phyloP scores from a whole-genome alignment of 2,329 filamentous ascomycete genomes.

The Colletotrichum musicola region DNA sequence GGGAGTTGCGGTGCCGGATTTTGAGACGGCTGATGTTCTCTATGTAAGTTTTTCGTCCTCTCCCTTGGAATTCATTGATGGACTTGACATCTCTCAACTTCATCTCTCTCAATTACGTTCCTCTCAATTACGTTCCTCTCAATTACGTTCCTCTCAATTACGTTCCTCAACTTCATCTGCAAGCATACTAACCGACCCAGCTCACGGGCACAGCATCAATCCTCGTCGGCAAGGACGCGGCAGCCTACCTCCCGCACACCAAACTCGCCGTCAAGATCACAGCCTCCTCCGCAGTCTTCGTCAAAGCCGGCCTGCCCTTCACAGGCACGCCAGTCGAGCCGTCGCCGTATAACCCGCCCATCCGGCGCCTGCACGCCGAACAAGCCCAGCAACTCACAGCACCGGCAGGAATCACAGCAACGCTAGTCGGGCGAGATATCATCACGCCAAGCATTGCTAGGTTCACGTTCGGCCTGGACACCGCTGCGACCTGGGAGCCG shows the following conservation, averaged over 20 bases:
- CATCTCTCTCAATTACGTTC: too few relatives aligned
- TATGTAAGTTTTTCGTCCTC: constrained; percentile 57
- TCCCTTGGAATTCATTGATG: too few relatives aligned
- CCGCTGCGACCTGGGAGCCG: constrained; percentile 64
- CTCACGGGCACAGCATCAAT: constrained; percentile 77
- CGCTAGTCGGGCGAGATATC: constrained; percentile 67
- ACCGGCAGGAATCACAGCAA: constrained; percentile 55
- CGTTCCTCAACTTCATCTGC: too few relatives aligned
- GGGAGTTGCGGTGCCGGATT: constrained; percentile 81
- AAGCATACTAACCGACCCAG: constrained; percentile 12
- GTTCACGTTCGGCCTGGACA: constrained; percentile 64
- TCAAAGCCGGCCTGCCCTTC: constrained; percentile 76
- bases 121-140: too few relatives aligned
- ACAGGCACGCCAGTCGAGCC: constrained; percentile 68
- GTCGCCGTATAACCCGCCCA: constrained; percentile 84
- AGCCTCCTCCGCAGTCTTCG: constrained; percentile 71
- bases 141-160: too few relatives aligned
- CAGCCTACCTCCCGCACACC: constrained; percentile 72
- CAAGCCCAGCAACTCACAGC: constrained; percentile 22
- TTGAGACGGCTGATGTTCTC: constrained; percentile 77
- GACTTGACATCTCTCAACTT: too few relatives aligned
- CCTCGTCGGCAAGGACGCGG: constrained; percentile 73
- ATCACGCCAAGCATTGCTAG: constrained; percentile 77
- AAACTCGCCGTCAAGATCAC: constrained; percentile 80
- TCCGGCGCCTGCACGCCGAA: constrained; percentile 75